Conservation (phyloP, 225 moss, liverwort and hornwort genomes). For the Anthoceros angustus region DNA sequence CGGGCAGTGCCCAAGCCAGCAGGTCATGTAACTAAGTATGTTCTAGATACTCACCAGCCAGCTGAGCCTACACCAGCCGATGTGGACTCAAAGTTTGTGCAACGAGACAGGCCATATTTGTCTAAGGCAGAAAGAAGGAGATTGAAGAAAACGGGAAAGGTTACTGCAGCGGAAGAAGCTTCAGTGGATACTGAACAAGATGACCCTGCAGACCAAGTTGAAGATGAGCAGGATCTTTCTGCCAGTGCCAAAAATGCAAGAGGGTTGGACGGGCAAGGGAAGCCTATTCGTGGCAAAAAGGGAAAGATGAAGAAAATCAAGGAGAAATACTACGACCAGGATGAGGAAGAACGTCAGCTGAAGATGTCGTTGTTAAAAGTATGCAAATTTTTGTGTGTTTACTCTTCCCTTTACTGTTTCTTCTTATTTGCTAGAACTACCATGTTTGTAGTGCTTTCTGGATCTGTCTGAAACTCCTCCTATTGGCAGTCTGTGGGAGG, state of each 20-base stretch:
- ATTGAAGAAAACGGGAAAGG: slow-evolving; percentile 44
- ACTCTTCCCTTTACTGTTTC: neutral
- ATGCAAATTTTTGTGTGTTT: slow-evolving; percentile 11
- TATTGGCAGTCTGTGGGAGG: slow-evolving; percentile 52
- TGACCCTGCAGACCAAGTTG: slow-evolving; percentile 7
- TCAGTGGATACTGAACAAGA: neutral
- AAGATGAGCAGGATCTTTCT: slow-evolving; percentile 14
- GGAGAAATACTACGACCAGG: slow-evolving; percentile 82
- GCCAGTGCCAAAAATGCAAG: slow-evolving; percentile 11
- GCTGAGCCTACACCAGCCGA: slow-evolving; percentile 14
- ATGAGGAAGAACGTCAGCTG: slow-evolving; percentile 75
- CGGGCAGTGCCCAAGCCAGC: slow-evolving; percentile 33
- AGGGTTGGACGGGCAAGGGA: slow-evolving; percentile 16
- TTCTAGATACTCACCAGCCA: slow-evolving; percentile 32
- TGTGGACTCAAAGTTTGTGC: slow-evolving; percentile 22
- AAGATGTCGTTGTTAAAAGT: slow-evolving; percentile 71
- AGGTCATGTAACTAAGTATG: slow-evolving; percentile 45
- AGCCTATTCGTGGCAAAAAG: slow-evolving; percentile 62
- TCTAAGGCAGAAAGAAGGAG: slow-evolving; percentile 56
- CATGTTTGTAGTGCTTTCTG: neutral
- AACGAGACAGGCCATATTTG: slow-evolving; percentile 63
- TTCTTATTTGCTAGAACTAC: neutral
- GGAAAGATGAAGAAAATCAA: slow-evolving; percentile 89
- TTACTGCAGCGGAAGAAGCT: slow-evolving; percentile 17
- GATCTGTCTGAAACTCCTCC: neutral